phyloP scores from a whole-genome alignment of 2,329 filamentous ascomycete species.

The Cladosporium sp. region DNA sequence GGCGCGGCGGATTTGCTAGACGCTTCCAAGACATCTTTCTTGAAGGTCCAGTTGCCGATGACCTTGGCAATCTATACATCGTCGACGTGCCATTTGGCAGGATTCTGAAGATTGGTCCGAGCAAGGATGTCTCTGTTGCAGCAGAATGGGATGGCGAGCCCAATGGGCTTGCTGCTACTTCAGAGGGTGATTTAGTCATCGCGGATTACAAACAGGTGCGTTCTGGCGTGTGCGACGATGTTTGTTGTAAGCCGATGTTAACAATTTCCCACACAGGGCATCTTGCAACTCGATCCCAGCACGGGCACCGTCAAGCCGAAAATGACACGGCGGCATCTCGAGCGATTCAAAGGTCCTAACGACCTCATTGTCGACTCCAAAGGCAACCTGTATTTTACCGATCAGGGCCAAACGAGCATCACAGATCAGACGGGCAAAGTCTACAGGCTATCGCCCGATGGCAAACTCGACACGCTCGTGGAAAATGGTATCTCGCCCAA shows the following conservation, averaged over 20 bases:
- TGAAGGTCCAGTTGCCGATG: constrained; percentile 34
- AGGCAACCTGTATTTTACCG: constrained; percentile 40
- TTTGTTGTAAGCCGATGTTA: background rate
- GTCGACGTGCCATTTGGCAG: constrained; percentile 40
- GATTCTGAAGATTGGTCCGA: constrained; percentile 32
- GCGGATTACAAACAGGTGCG: constrained; percentile 42
- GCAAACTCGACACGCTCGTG: constrained; percentile 31
- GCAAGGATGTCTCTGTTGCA: constrained; percentile 29
- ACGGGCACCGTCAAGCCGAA: constrained; percentile 27
- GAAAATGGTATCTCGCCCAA: constrained; percentile 7
- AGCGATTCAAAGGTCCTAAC: constrained; percentile 42
- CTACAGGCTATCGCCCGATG: constrained; percentile 33
- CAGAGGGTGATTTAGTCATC: constrained; percentile 33
- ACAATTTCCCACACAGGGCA: constrained; percentile 28
- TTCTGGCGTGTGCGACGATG: background rate
- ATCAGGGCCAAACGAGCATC: constrained; percentile 43
- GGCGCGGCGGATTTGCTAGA: constrained; percentile 35
- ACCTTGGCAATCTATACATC: constrained; percentile 33
- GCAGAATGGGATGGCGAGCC: constrained; percentile 39
- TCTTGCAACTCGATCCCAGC: constrained; percentile 34
- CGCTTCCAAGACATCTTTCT: constrained; percentile 38
- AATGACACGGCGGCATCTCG: constrained; percentile 36
- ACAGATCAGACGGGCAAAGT: constrained; percentile 39
- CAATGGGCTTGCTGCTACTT: constrained; percentile 35
- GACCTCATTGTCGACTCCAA: constrained; percentile 38